Percentiles rank a stretch among this genome's conserved stretches.
Evolutionary conservation across 495 filamentous ascomycete species (phyloP).

Genomic region (Staphylotrichum longicolle): DNA sequence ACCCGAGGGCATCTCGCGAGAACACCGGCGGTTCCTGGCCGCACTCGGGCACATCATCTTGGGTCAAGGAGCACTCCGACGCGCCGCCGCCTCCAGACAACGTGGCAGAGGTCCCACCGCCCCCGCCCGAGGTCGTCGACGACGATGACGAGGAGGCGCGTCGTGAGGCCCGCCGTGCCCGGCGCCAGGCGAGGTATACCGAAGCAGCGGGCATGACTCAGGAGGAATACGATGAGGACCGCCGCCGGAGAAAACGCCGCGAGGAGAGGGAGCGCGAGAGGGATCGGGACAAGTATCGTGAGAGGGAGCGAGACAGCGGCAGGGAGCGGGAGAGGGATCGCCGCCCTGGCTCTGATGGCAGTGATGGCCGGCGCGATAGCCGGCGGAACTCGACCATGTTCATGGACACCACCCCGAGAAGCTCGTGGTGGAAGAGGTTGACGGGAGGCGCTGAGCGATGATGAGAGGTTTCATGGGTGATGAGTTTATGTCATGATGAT

Average conservation of each 20-base stretch:
- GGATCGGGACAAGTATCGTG: constrained; percentile 20
- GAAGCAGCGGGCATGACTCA: constrained; percentile 34
- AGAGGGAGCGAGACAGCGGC: constrained; percentile 19
- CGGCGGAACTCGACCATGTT: constrained; percentile 38
- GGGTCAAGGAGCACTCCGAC: constrained; percentile 60
- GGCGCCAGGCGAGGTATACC: constrained; percentile 46
- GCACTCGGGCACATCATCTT: constrained; percentile 55
- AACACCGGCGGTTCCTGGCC: constrained; percentile 48
- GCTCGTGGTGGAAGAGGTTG: constrained; percentile 55
- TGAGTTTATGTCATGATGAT: constrained; percentile 1
- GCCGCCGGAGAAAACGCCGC: constrained; percentile 44
- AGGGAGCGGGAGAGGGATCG: constrained; percentile 29
- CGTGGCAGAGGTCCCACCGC: constrained; percentile 26
- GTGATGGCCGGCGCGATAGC: constrained; percentile 41
- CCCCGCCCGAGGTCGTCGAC: constrained; percentile 24
- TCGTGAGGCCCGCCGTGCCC: constrained; percentile 44
- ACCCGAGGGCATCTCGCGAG: constrained; percentile 44
- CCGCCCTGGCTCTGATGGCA: constrained; percentile 45
- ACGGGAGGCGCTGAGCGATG: constrained; percentile 23
- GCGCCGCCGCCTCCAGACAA: constrained; percentile 51
- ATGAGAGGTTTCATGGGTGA: constrained; percentile 7
- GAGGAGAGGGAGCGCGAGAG: constrained; percentile 40
- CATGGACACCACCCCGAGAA: constrained; percentile 47
- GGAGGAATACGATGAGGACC: constrained; percentile 43
- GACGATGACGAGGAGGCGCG: constrained; percentile 47